phyloP scores from a whole-genome alignment of 1,284 basidiomycete species.

The Puccinia coronata region DNA sequence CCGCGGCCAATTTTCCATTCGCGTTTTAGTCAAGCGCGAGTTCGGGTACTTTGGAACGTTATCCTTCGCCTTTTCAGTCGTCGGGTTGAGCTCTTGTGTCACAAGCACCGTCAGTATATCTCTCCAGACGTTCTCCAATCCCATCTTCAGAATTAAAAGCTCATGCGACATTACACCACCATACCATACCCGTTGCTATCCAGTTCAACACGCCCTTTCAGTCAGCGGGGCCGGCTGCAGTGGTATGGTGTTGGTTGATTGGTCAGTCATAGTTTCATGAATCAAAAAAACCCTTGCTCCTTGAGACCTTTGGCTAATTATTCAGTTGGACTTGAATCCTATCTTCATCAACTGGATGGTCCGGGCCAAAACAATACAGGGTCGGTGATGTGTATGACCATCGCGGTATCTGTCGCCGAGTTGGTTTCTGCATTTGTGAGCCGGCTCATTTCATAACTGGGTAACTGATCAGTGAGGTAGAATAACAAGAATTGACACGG shows the following conservation, averaged over 20 bases:
- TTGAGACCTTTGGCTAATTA: not conserved
- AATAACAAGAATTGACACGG: not conserved
- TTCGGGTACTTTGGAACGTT: conserved; percentile 34
- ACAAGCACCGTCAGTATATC: conserved; percentile 28
- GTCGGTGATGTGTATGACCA: conserved; percentile 34
- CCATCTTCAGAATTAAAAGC: not conserved
- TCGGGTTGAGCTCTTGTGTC: conserved; percentile 33
- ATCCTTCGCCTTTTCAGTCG: conserved; percentile 37
- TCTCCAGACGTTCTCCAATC: not conserved
- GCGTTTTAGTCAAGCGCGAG: conserved; percentile 19
- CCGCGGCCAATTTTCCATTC: not conserved
- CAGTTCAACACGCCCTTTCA: conserved; percentile 73
- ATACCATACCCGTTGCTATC: not conserved
- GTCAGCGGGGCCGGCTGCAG: conserved; percentile 73
- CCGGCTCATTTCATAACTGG: not conserved
- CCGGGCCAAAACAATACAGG: not conserved
- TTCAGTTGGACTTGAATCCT: not conserved
- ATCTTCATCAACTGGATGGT: not conserved
- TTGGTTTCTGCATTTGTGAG: conserved; percentile 45
- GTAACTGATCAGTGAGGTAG: not conserved
- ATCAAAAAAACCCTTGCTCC: not conserved
- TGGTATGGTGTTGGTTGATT: conserved; percentile 54
- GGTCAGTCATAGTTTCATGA: conserved; percentile 7
- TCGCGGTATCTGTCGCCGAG: conserved; percentile 29
- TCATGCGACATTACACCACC: too few species aligned